These are phyloP conservation scores for Cladosporium colombiae DNA, from an alignment of 2,329 filamentous ascomycete species.

Conservation along the genomic window DNA sequence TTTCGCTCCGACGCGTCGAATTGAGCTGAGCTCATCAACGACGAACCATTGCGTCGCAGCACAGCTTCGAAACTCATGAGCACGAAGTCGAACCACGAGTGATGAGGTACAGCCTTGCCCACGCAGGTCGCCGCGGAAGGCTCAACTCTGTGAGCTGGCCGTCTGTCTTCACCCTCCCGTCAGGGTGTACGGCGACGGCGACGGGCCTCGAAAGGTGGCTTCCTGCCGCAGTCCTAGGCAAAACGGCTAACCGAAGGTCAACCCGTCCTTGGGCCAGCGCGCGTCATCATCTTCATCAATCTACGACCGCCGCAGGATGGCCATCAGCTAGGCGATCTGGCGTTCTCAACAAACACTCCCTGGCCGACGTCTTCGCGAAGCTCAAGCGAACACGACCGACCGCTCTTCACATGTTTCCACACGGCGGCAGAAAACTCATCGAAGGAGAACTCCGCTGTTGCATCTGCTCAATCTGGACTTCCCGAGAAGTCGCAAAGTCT, in stretches of 20 bases:
- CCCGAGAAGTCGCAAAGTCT: conserved; percentile 8
- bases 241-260: conserved; percentile 12
- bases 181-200: conserved; percentile 12
- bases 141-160: background rate
- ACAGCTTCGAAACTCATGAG: background rate
- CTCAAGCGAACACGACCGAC: background rate
- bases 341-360: background rate
- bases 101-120: background rate
- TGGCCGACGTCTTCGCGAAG: conserved; percentile 6
- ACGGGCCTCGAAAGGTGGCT: conserved; percentile 16
- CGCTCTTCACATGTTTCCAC: conserved; percentile 5
- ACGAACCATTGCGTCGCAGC: background rate
- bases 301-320: background rate
- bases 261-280: conserved; percentile 2
- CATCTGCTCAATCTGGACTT: background rate
- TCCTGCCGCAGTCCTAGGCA: conserved; percentile 16
- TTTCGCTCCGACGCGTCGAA: background rate
- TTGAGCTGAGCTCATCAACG: background rate
- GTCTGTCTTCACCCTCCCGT: conserved; percentile 9
- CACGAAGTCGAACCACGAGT: background rate
- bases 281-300: conserved; percentile 8
- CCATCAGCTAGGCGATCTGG: background rate
- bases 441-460: background rate
- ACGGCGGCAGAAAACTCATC: background rate
- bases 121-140: background rate